Evolutionary conservation across 192 early-diverging fungal genomes (phyloP), one percentile per base, ranked within the genome.

Genomic region (Coemansia sp.): DNA sequence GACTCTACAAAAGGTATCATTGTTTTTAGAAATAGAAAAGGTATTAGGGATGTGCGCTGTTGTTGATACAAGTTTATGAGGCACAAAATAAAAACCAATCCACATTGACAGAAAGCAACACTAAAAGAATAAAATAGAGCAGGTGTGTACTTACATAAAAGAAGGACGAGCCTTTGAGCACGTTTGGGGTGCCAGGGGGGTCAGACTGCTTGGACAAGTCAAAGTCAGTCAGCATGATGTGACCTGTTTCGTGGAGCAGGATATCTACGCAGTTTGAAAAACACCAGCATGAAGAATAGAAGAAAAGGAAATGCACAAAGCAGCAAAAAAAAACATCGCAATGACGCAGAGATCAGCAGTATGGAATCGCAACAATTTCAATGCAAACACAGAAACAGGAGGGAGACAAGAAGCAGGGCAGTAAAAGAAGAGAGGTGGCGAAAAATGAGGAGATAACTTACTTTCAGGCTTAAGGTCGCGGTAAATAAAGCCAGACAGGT

Each of bases 171-270:
- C 78, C 83, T 58, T 86, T 87, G 16, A 91, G 81, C 10, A 92
- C 74, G 9, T 68, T 76, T 6, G 92, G 90, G 23, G 88, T 87
- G n/a, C 88, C 91, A 2, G 92, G 88, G 34, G 90, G 87, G 48
- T 82, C 82, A 2, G 94, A 93, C 60, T 93, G 93, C 85, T 99
- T 99, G 7, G 94, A 95, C 18, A 99, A 86, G 78, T 98, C 97
- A 84, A 99, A 99, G 68, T 99, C 97, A 14, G 94, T 92, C 63
- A 98, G 83, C 94, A 96, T 97, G 65, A 99, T 97, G 77, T 99
- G 97, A 9, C 97, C 97, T 28, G 88, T 94, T 59, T 92, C 87
- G 73, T 97, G 95, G 54, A 98, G 76, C 26, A 98, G 81, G 65
- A 97, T 97, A 66, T 93, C 76, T 79, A 79, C 32, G 59, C 7